Percentiles rank a stretch among this genome's conserved stretches.
phyloP scores from a whole-genome alignment of 129 eudicot genomes.

The sunflower (Helianthus annuus) region HanXRQr2.0-SUNRISE NC_035446.2:169110231-169110730 shows the following conservation, averaged over 20 bases:
- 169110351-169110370: too few species aligned
- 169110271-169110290: too few species aligned
- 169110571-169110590: slow-evolving; percentile 24
- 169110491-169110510: background rate
- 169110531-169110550: slow-evolving; percentile 21
- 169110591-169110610: slow-evolving; percentile 22
- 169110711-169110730: slow-evolving; percentile 67
- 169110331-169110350: too few species aligned
- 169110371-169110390: too few species aligned
- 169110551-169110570: slow-evolving; percentile 22
- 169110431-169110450: background rate
- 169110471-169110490: background rate
- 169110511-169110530: background rate
- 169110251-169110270: too few species aligned
- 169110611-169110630: slow-evolving; percentile 9
- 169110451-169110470: background rate
- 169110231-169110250: background rate
- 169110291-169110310: too few species aligned
- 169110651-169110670: slow-evolving; percentile 77
- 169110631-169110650: slow-evolving; percentile 43
- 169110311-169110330: too few species aligned
- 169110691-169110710: slow-evolving; percentile 33
- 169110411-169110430: too few species aligned
- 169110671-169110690: slow-evolving; percentile 88
- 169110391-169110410: too few species aligned